Percentiles rank a stretch among this genome's conserved stretches.
Conservation (phyloP, 805 yeast species). For the Ogataea philodendri region DNA sequence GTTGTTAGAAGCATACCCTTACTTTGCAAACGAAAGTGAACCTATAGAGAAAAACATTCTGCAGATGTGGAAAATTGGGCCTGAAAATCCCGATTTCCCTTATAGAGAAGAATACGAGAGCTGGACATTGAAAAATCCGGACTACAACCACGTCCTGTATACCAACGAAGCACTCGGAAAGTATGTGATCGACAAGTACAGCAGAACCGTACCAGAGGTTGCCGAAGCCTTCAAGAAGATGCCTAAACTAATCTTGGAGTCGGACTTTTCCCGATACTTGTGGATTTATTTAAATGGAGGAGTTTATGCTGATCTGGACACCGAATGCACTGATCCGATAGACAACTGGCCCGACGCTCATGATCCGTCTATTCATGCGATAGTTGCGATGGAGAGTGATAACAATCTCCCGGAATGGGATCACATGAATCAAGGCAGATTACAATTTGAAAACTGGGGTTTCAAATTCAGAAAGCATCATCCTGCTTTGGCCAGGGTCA, state of each 20-base stretch:
- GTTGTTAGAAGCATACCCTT: slow-evolving; percentile 11
- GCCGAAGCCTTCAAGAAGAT: slow-evolving; percentile 43
- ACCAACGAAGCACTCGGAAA: slow-evolving; percentile 13
- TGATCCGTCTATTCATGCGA: slow-evolving; percentile 42
- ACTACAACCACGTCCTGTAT: slow-evolving; percentile 14
- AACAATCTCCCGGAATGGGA: slow-evolving; percentile 45
- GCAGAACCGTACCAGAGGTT: slow-evolving; percentile 40
- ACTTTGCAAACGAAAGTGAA: slow-evolving; percentile 2
- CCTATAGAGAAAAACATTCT: slow-evolving; percentile 22
- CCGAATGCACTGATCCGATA: slow-evolving; percentile 39
- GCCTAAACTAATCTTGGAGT: slow-evolving; percentile 46
- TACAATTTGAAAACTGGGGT: slow-evolving; percentile 54
- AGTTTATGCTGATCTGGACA: slow-evolving; percentile 52
- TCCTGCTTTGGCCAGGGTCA: slow-evolving; percentile 49
- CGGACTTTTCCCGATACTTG: slow-evolving; percentile 52
- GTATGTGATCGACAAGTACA: slow-evolving; percentile 15
- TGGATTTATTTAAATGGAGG: slow-evolving; percentile 51
- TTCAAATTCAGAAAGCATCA: slow-evolving; percentile 55
- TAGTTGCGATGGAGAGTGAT: slow-evolving; percentile 49
- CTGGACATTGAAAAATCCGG: slow-evolving; percentile 20
- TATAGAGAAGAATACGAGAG: slow-evolving; percentile 8
- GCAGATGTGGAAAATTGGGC: slow-evolving; percentile 24
- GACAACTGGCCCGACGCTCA: slow-evolving; percentile 53
- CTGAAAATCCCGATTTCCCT: slow-evolving; percentile 15
- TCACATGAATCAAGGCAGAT: slow-evolving; percentile 39